phyloP scores from a whole-genome alignment of 2,329 filamentous ascomycete genomes.

The Talaromyces sp. region DNA sequence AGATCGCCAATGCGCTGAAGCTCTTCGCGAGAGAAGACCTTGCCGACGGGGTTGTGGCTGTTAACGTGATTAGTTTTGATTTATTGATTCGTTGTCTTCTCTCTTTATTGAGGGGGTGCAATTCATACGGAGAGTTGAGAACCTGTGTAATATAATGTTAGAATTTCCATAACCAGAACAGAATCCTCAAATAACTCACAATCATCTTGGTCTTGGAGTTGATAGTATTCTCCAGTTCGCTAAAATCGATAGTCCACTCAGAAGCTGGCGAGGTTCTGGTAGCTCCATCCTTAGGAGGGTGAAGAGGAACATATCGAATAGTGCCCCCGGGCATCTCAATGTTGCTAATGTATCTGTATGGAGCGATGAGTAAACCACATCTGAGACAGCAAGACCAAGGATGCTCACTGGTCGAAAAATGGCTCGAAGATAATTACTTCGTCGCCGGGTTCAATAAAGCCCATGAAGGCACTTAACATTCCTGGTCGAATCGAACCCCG shows the following conservation, averaged over 20 bases:
- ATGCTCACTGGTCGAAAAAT: constrained; percentile 86
- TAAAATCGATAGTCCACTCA: constrained; percentile 87
- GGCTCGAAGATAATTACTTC: constrained; percentile 98
- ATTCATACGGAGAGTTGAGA: constrained; percentile 53
- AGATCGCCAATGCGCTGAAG: constrained; percentile 82
- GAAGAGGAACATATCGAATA: constrained; percentile 92
- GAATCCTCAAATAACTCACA: constrained; percentile 52
- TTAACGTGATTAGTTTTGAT: background rate
- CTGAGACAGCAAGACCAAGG: background rate
- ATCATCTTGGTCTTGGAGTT: constrained; percentile 94
- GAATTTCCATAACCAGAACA: background rate
- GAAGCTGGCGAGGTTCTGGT: constrained; percentile 78
- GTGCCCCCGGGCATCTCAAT: constrained; percentile 97
- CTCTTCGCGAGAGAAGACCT: constrained; percentile 85
- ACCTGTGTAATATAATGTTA: constrained; percentile 35
- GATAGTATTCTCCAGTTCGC: constrained; percentile 77
- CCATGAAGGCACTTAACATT: constrained; percentile 98
- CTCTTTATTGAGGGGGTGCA: constrained; percentile 9
- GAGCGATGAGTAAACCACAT: background rate
- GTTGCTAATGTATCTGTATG: constrained; percentile 85
- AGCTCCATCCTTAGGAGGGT: constrained; percentile 80
- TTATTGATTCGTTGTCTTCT: background rate
- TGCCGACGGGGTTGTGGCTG: constrained; percentile 89
- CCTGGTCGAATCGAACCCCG: constrained; percentile 45
- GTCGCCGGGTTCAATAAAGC: constrained; percentile 88